phyloP scores from a whole-genome alignment of 2,329 filamentous ascomycete species.

The Moelleriella libera region DNA sequence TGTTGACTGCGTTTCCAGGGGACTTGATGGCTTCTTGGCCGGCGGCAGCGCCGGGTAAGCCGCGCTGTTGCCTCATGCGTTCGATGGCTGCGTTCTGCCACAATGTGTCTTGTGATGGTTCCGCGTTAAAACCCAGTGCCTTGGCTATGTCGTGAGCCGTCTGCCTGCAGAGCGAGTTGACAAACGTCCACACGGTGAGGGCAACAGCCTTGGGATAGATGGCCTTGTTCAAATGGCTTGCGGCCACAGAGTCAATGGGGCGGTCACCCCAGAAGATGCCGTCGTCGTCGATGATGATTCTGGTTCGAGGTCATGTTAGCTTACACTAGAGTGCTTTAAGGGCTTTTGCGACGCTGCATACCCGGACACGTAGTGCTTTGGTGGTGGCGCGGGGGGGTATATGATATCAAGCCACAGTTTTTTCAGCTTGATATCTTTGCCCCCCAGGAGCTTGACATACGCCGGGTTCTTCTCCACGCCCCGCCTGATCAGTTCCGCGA shows the following conservation, averaged over 20 bases:
- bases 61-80: slow-evolving; percentile 12
- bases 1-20: slow-evolving; percentile 9
- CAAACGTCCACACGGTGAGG: slow-evolving; percentile 36
- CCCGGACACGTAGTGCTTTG: slow-evolving; percentile 45
- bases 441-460: slow-evolving; percentile 27
- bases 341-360: slow-evolving; percentile 13
- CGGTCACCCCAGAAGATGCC: slow-evolving; percentile 31
- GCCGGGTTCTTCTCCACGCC: slow-evolving; percentile 25
- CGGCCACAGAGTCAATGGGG: slow-evolving; percentile 32
- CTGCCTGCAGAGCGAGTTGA: slow-evolving; percentile 30
- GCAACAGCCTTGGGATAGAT: slow-evolving; percentile 40
- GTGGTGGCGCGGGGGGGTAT: slow-evolving; percentile 44
- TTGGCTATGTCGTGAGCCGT: slow-evolving; percentile 27
- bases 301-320: slow-evolving; percentile 9
- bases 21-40: slow-evolving; percentile 10
- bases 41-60: slow-evolving; percentile 6
- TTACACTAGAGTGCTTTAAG: too few species aligned
- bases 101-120: slow-evolving; percentile 11
- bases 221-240: slow-evolving; percentile 29
- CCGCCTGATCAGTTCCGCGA: slow-evolving; percentile 18
- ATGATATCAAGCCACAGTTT: slow-evolving; percentile 47
- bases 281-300: slow-evolving; percentile 35
- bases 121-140: slow-evolving; percentile 27
- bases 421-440: slow-evolving; percentile 31
- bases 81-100: slow-evolving; percentile 18